phyloP scores from a whole-genome alignment of 495 filamentous ascomycete species.

The Aspergillus nanangensis region DNA sequence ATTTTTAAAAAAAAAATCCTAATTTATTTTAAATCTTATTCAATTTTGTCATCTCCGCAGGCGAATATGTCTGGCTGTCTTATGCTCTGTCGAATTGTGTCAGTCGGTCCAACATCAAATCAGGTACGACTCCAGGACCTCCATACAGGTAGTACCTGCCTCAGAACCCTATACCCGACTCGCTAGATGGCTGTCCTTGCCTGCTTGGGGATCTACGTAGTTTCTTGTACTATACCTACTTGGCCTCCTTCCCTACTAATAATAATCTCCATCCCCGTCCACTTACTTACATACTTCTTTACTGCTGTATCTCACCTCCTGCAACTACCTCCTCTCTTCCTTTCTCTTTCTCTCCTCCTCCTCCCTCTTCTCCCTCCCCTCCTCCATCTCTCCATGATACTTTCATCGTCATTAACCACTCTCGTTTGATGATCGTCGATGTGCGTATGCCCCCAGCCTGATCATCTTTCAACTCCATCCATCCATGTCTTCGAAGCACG shows the following conservation, averaged over 20 bases:
- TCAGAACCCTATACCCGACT: background rate
- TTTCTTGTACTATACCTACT: background rate
- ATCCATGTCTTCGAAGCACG: conserved; percentile 1
- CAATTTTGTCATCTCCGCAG: background rate
- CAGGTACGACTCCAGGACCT: conserved; percentile 4
- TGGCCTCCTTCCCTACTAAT: background rate
- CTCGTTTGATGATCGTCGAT: conserved; percentile 14
- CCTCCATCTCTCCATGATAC: conserved; percentile 1
- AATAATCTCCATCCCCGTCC: background rate
- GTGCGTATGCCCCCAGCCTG: conserved; percentile 16
- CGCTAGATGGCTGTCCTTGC: background rate
- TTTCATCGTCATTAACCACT: conserved; percentile 8
- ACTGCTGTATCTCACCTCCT: background rate
- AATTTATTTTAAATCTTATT: background rate
- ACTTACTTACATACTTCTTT: background rate
- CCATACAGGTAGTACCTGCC: background rate
- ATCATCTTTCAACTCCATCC: conserved; percentile 14
- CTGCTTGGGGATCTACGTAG: background rate
- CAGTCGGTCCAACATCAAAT: conserved; percentile 4
- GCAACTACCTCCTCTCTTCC: background rate
- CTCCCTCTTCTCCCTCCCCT: background rate
- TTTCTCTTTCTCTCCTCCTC: conserved; percentile 1
- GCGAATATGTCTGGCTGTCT: background rate
- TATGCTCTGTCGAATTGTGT: conserved; percentile 2
- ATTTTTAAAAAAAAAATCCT: too few relatives aligned